Evolutionary conservation across 768 basidiomycete species (phyloP).

Genomic region (Tricholoma sp.): DNA sequence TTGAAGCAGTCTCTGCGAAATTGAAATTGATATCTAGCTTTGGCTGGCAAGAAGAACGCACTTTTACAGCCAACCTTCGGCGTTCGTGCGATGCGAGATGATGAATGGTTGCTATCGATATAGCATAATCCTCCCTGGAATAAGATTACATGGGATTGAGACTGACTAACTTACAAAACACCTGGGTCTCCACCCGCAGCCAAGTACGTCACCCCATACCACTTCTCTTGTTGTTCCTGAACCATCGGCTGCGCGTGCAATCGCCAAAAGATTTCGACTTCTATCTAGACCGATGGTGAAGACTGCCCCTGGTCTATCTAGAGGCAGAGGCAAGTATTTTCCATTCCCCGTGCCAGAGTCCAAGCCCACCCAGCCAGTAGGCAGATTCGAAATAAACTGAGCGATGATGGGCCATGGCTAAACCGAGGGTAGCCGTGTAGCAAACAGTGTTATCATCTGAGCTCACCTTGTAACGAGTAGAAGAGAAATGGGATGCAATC

Average conservation of each 20-base stretch:
- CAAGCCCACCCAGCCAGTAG: constrained; percentile 78
- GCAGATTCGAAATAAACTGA: constrained; percentile 63
- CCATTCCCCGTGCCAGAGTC: constrained; percentile 98
- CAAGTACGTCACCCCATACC: constrained; percentile 74
- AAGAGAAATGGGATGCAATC: constrained; percentile 84
- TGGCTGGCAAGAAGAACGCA: constrained; percentile 18
- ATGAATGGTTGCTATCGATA: constrained; percentile 97
- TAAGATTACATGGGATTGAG: background rate
- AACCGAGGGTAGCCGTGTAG: background rate
- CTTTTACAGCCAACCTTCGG: constrained; percentile 70
- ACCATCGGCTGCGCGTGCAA: constrained; percentile 63
- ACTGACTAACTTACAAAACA: constrained; percentile 56
- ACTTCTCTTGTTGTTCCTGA: constrained; percentile 53
- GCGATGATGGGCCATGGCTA: constrained; percentile 91
- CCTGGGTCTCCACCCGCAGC: constrained; percentile 66
- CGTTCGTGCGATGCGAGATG: constrained; percentile 82
- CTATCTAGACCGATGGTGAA: constrained; percentile 84
- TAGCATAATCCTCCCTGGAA: constrained; percentile 76
- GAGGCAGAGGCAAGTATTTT: constrained; percentile 84
- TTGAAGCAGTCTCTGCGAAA: constrained; percentile 52
- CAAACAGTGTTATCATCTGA: background rate
- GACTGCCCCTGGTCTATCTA: constrained; percentile 51
- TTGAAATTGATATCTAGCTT: background rate
- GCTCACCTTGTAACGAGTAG: constrained; percentile 81
- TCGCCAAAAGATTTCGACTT: constrained; percentile 70